Conservation (phyloP, 257 asterid genomes). For the Jasminum sambac region DNA sequence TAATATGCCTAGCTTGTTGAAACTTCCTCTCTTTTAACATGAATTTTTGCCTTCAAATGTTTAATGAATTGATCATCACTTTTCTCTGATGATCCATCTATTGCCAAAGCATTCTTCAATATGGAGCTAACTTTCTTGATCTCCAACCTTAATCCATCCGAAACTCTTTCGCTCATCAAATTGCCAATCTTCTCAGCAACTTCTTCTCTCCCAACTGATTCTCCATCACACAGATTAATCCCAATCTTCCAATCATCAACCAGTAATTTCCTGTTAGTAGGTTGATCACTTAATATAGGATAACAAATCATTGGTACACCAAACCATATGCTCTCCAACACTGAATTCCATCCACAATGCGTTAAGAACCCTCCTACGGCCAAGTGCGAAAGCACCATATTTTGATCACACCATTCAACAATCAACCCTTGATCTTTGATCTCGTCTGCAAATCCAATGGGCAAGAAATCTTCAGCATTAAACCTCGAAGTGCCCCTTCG, state of each 20-base stretch:
- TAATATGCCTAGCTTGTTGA: neutral
- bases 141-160: conserved; percentile 33
- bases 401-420: conserved; percentile 51
- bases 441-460: conserved; percentile 26
- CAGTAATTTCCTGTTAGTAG: conserved; percentile 42
- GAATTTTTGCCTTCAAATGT: conserved; percentile 33
- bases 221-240: conserved; percentile 39
- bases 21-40: neutral
- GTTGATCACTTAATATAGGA: conserved; percentile 47
- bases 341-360: conserved; percentile 62
- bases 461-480: conserved; percentile 20
- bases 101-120: conserved; percentile 25
- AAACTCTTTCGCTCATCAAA: conserved; percentile 30
- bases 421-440: conserved; percentile 36
- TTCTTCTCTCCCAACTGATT: conserved; percentile 28
- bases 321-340: conserved; percentile 49
- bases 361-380: conserved; percentile 55
- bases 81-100: conserved; percentile 34
- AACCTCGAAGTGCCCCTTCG: conserved; percentile 40
- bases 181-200: conserved; percentile 34
- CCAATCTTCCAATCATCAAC: conserved; percentile 59
- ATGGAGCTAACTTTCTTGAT: conserved; percentile 22
- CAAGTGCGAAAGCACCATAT: conserved; percentile 29
- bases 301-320: conserved; percentile 60
- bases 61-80: conserved; percentile 37